phyloP scores from a whole-genome alignment of 768 basidiomycete species.

The Boletus rex-veris region DNA sequence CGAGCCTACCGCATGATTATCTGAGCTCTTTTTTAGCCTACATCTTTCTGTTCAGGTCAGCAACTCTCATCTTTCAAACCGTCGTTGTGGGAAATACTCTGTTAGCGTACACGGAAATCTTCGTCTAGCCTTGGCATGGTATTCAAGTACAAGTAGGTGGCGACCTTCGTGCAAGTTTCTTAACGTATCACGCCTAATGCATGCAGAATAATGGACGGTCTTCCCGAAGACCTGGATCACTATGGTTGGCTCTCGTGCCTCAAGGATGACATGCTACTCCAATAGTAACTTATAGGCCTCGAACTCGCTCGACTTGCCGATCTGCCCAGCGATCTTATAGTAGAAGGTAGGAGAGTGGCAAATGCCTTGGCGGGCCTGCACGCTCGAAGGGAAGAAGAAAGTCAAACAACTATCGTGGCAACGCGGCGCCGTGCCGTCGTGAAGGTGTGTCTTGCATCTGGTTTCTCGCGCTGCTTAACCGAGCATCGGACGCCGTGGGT shows the following conservation, averaged over 20 bases:
- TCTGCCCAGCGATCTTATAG: conserved; percentile 68
- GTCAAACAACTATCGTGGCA: conserved; percentile 55
- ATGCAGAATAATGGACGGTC: conserved; percentile 70
- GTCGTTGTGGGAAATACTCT: not conserved
- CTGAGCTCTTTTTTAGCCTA: conserved; percentile 44
- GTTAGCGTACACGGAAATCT: conserved; percentile 53
- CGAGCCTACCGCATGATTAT: not conserved
- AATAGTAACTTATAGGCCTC: conserved; percentile 51
- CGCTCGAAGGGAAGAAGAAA: conserved; percentile 54
- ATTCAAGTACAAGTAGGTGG: conserved; percentile 72
- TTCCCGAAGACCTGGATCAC: conserved; percentile 57
- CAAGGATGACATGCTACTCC: not conserved
- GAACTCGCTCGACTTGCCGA: conserved; percentile 88
- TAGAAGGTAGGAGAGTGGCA: conserved; percentile 60
- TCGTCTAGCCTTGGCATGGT: conserved; percentile 60
- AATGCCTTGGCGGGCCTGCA: conserved; percentile 56
- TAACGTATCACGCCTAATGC: not conserved
- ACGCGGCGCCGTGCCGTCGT: conserved; percentile 65
- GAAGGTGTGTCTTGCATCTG: conserved; percentile 45
- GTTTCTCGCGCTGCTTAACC: not conserved
- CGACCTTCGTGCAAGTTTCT: not conserved
- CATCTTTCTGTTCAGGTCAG: conserved; percentile 78
- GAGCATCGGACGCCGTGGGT: not conserved
- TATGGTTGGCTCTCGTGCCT: conserved; percentile 51
- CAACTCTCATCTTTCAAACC: not conserved